Percentiles rank a stretch among this genome's conserved stretches.
Conservation (phyloP, 495 filamentous ascomycete genomes). For the Annulohypoxylon bovei region DNA sequence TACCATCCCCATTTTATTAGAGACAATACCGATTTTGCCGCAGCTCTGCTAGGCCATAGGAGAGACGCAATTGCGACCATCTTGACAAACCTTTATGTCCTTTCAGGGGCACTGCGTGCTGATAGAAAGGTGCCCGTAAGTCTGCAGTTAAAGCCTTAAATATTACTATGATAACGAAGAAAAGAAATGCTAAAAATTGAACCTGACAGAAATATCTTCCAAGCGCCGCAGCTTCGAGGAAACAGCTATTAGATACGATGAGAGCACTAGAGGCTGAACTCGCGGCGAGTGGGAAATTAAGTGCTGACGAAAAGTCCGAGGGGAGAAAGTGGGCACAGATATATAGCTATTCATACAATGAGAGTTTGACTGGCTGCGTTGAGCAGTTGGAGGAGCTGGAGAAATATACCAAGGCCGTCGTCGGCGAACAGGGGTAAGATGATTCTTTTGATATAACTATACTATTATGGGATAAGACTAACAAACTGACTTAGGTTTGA, state of each 20-base stretch:
- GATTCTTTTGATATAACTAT: background rate
- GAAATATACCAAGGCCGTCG: constrained; percentile 63
- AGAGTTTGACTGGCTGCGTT: constrained; percentile 66
- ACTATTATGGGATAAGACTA: background rate
- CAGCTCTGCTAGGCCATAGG: constrained; percentile 57
- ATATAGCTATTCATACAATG: constrained; percentile 54
- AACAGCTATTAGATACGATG: constrained; percentile 62
- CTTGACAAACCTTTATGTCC: constrained; percentile 65
- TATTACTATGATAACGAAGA: background rate
- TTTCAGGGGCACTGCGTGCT: constrained; percentile 62
- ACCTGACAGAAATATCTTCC: constrained; percentile 58
- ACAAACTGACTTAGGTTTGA: constrained; percentile 30
- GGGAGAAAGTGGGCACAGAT: constrained; percentile 48
- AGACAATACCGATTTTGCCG: constrained; percentile 54
- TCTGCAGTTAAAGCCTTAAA: background rate
- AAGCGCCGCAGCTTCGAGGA: constrained; percentile 61
- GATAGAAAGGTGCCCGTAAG: constrained; percentile 59
- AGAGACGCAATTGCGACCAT: constrained; percentile 67
- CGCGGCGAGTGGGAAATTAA: constrained; percentile 41
- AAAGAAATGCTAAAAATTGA: background rate
- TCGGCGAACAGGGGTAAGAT: constrained; percentile 61
- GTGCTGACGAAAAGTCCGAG: constrained; percentile 29
- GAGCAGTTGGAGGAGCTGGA: constrained; percentile 62
- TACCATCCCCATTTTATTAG: constrained; percentile 61
- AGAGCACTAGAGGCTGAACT: constrained; percentile 56